Percentiles rank a stretch among this genome's conserved stretches.
phyloP scores from a whole-genome alignment of 1,284 basidiomycete species.

The Tylopilus sp. region DNA sequence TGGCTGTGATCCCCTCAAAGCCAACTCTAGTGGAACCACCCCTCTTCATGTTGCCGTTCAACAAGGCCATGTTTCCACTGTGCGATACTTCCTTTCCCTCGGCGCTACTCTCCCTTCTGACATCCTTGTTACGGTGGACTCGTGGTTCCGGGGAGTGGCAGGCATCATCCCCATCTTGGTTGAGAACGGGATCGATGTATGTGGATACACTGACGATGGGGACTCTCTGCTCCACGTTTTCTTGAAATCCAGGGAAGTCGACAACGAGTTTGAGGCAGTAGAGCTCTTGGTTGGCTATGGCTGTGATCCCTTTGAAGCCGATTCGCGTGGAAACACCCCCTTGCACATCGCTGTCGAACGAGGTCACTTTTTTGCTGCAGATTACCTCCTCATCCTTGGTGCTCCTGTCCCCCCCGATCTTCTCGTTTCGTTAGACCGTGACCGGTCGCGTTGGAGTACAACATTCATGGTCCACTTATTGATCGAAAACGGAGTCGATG shows the following conservation, averaged over 20 bases:
- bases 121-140: not conserved
- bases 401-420: not conserved
- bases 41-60: not conserved
- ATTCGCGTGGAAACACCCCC: too few species aligned
- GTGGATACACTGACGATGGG: not conserved
- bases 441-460: not conserved
- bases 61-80: not conserved
- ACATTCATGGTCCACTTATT: not conserved
- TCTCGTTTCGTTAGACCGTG: not conserved
- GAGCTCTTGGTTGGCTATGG: not conserved
- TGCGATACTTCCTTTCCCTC: too few species aligned
- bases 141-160: too few species aligned
- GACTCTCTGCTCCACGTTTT: too few species aligned
- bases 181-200: not conserved
- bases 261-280: too few species aligned
- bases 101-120: too few species aligned
- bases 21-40: not conserved
- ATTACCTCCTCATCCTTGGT: too few species aligned
- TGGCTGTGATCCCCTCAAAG: too few species aligned
- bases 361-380: too few species aligned
- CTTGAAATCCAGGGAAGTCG: too few species aligned
- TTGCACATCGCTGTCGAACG: too few species aligned
- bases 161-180: not conserved
- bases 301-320: too few species aligned
- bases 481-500: not conserved